A percentile compares a stretch with the other conserved stretches of the same genome.
Conservation (phyloP, 2,329 filamentous ascomycete genomes). For the Aspergillus fumigatiaffinis region DNA sequence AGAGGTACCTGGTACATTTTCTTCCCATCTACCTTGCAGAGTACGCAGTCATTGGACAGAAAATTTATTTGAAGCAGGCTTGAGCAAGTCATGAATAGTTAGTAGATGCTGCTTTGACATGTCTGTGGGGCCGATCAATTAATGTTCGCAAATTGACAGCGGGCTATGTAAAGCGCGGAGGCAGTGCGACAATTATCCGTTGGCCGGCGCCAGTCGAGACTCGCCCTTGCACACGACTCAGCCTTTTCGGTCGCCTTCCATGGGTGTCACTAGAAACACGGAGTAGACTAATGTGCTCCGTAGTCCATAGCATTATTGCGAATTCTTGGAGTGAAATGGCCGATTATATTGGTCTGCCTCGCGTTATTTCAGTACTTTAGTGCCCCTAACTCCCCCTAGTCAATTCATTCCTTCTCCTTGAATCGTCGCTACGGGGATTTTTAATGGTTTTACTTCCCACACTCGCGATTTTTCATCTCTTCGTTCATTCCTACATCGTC, state of each 20-base stretch:
- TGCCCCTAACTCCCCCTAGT: neutral
- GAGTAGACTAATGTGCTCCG: too few species aligned
- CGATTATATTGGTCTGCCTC: neutral
- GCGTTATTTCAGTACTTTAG: neutral
- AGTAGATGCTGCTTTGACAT: too few species aligned
- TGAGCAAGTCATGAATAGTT: neutral
- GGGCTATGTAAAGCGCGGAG: neutral
- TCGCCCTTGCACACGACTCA: neutral
- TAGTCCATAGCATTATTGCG: neutral
- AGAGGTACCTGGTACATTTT: too few species aligned
- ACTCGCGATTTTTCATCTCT: neutral
- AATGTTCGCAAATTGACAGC: neutral
- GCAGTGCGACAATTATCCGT: neutral
- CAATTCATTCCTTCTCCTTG: neutral
- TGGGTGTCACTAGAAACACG: neutral
- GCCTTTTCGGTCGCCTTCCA: neutral
- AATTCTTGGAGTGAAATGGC: neutral
- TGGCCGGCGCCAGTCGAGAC: neutral
- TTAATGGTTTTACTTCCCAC: neutral
- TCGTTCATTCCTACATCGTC: neutral
- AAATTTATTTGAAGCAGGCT: neutral
- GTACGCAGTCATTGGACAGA: neutral
- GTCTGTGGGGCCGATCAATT: too few species aligned
- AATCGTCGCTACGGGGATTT: neutral
- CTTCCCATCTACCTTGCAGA: too few species aligned